Base-by-base conservation (phyloP, 352 stramenopile genomes). In the Globisporangium ultimum region DNA sequence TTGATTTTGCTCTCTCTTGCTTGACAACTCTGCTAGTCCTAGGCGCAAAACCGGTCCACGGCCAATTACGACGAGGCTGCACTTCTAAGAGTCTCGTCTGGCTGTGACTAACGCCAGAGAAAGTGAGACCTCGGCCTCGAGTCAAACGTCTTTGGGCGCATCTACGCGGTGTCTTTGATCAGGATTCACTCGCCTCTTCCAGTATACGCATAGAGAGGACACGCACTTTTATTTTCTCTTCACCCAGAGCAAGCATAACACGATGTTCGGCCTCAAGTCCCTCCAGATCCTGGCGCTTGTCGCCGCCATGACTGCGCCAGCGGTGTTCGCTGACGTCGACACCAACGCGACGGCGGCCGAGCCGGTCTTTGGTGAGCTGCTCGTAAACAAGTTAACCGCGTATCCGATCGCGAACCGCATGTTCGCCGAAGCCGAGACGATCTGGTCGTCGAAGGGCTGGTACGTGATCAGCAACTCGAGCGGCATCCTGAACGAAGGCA, bases 401-500 rank as follows among this genome's bases (percentile, higher is more conserved):
- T 52, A 57, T 46, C 11, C 49, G 17, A 64, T 63, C 56, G 68
- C 68, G 4, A 58, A 75, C 53, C 10, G 10, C 11, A 69, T 66
- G 36, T 57, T 75, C 52, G 50, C 54, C 28, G 68, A 75, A 38
- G 68, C 68, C 21, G 58, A 66, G 48, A 21, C 15, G 18, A 75
- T 75, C 53, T 75, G 68, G 68, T 34, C 38, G 14, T 70, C 68
- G 7, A 58, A 20, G 3, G 60, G 60, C 53, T 75, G 68, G 64
- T 48, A 24, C 18, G 54, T 72, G 21, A 43, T 70, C 54, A 67
- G 53, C 48, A 72, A 70, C 64, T 61, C 64, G 34, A 67, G 43
- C 53, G 68, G 59, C 22, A 55, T 72, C 7, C 48, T 72, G 11
- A 75, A 71, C 61, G 68, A 75, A 21, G 64, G 21, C 53, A 75